Evolutionary conservation across 345 rosid species (phyloP), one percentile per base, ranked within the genome.

Genomic region (Firmiana major): DNA sequence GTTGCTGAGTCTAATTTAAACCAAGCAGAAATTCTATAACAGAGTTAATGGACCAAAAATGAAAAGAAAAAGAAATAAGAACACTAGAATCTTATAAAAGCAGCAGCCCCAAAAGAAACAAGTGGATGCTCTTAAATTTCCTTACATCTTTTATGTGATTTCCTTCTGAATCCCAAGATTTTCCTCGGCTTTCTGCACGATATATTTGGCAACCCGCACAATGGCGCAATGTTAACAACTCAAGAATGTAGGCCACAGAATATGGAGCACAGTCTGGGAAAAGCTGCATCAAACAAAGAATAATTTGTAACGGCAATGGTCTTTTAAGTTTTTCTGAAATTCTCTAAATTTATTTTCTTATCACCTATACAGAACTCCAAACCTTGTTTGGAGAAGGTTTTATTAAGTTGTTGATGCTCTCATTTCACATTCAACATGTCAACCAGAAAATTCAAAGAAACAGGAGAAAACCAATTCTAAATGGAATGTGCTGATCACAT

Each of bases 161-260:
- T 82, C 98, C 99, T 80, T 89, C 77, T 17, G 83, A 54, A 80
- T 96, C 98, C 99, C 99, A 94, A 21, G 65, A 84, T 51, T 85
- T 81, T 46, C 95, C 97, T 7, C 95, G 89, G 69, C 87, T 75
- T 84, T 96, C 99, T 1, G 95, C 98, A 9, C 97, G 94, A 78
- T 88, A 78, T 78, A 93, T 90, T 76, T 90, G 90, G 87, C 99
- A 95, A 80, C 98, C 97, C 13, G 93, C 93, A 78, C 98, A 95
- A 79, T 91, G 98, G 80, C 87, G 93, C 79, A 89, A 79, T 22
- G 88, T 49, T 79, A 93, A 81, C 89, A 93, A 77, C 86, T 89
- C 93, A 21, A 93, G 98, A 74, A 95, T 81, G 86, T 91, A 93
- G 81, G 84, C 79, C 64, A 93, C 96, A 10, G 99, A 94, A 81